Evolutionary conservation across 108 stramenopile species (phyloP).

Genomic region (Skeletonema menzelii): DNA sequence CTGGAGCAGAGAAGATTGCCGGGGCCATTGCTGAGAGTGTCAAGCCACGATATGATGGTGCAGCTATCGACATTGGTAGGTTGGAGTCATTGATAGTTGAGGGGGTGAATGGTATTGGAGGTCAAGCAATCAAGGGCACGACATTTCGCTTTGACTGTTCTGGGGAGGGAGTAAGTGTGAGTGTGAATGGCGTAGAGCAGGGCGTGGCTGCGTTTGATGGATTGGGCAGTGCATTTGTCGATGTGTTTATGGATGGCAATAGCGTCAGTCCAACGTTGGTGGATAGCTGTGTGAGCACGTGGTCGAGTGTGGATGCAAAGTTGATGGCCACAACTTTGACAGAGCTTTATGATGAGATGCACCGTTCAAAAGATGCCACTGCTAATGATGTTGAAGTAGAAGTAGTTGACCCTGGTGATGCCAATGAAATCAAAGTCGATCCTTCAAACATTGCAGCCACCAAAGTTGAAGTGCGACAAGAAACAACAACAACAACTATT

Average conservation of each 20-base stretch:
- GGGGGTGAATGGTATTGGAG: constrained; percentile 59
- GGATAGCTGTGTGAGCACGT: constrained; percentile 54
- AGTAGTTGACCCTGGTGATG: background rate
- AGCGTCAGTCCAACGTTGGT: constrained; percentile 64
- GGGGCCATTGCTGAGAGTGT: constrained; percentile 83
- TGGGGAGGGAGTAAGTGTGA: constrained; percentile 55
- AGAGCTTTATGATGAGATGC: background rate
- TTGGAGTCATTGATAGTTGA: constrained; percentile 53
- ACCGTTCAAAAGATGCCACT: background rate
- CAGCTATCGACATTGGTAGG: constrained; percentile 35
- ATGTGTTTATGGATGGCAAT: constrained; percentile 84
- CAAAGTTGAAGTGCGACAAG: background rate
- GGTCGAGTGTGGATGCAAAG: background rate
- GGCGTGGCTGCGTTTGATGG: constrained; percentile 63
- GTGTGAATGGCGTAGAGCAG: constrained; percentile 66
- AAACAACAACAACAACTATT: background rate
- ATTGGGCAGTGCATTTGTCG: constrained; percentile 48
- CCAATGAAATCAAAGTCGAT: no score
- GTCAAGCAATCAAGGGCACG: constrained; percentile 57
- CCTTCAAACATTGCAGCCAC: no score
- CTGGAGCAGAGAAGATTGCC: constrained; percentile 89
- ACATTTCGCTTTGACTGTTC: constrained; percentile 72
- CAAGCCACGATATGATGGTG: constrained; percentile 39
- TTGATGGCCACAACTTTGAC: background rate
- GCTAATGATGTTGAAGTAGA: background rate